Base-by-base conservation (phyloP, 805 yeast genomes). In the Monosporozyma unispora region DNA sequence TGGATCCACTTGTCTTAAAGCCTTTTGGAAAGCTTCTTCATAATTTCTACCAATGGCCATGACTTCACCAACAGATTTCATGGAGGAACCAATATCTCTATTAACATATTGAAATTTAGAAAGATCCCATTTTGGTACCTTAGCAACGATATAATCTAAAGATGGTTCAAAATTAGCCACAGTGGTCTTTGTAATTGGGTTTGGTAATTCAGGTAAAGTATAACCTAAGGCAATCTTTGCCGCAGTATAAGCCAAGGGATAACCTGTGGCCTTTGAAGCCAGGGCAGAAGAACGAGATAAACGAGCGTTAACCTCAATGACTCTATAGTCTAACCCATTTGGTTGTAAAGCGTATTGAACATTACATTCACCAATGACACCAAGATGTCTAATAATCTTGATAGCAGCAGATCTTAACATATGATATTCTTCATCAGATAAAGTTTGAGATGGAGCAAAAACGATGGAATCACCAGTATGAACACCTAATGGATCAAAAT, bases 381-480 rank as follows among this genome's bases (percentile, higher is more conserved):
- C 99, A 65, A 91, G 77, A 66, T 91, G 99, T 70, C 98, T 87
- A 62, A 91, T 91, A 63, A 91, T 88, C 72, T 93, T 93, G 69
- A 93, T 88, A 50, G 99, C 99, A 50, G 99, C 96, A 45, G 95
- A 77, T 75, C 99, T 84, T 62, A 91, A 81, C 99, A 91, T 93
- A 73, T 91, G 96, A 72, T 87, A 91, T 67, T 91, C 99, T 68
- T 90, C 96, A 70, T 91, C 99, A 37, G 96, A 85, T 61, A 91
- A 74, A 39, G 99, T 91, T 72, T 91, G 99, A 41, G 97, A 89
- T 46, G 99, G 99, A 49, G 99, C 99, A 64, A 93, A 96, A 46
- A 91, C 99, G 61, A 91, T 93, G 40, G 99, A 93, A 70, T 91
- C 99, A 74, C 99, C 99, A 50, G 99, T 91, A 73, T 91, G 99